Evolutionary conservation across 2,329 filamentous ascomycete species (phyloP), one percentile per base, ranked within the genome.

Genomic region (Aureobasidium sp.): DNA sequence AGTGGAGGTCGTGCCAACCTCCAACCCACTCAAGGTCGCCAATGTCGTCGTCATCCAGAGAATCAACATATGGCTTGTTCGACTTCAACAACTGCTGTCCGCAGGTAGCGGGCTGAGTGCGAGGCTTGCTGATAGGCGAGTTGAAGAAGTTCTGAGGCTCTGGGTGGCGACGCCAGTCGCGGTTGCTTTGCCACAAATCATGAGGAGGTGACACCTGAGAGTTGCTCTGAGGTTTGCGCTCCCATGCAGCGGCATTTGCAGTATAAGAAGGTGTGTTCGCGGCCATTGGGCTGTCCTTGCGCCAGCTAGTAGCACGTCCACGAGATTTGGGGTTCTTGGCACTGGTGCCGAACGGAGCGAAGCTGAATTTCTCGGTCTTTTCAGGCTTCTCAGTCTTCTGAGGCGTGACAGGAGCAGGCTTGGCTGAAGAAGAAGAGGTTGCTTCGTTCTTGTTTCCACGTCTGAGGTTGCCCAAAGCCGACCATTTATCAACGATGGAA

Each of bases 1-100:
- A 80, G 75, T 85, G 82, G 74, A 84, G 79, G 73, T 86, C 86
- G 75, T 89, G 86, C 86, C 90, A 95, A 78, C 89, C 90, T 81
- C 91, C 91, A 86, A 96, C 90, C 87, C 93, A 96, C 85, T 96
- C 91, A 80, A 92, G 78, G 72, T 93, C 89, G 72, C 86, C 87
- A 74, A 90, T 83, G 77, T 88, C 87, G 71, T 88, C 86, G 45
- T 67, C 65, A 41, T 61, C 59, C 41, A 61, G 27, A 37, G 67
- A 63, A 49, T 69, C 66, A 41, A 67, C 62, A 48, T 69, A 65
- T 64, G 69, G 67, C 64, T 66, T 68, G 65, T 68, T 67, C 63
- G 64, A 66, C 70, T 67, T 69, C 49, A 62, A 36, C 61, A 54
- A 29, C 47, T 63, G 63, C 53, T 64, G 63, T 49, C 63, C 59